Percentiles rank a stretch among this genome's conserved stretches.
Evolutionary conservation across 176 grass and related monocot species (phyloP).

Genomic region (Miscanthus lutarioriparius): DNA sequence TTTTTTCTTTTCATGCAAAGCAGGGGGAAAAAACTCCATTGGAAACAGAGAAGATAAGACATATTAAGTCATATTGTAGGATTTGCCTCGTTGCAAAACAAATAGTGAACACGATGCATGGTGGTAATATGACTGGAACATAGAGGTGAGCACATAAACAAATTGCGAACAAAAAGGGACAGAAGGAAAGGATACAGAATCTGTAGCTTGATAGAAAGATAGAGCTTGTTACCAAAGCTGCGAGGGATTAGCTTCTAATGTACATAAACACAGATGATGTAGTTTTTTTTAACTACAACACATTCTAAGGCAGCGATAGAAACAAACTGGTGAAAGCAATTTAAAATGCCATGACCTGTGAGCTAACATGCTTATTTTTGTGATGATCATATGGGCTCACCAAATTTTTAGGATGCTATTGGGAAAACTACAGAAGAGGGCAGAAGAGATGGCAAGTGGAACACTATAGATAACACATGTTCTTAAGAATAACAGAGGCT

Average conservation of each 20-base stretch:
- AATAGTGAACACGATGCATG: neutral
- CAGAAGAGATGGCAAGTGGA: neutral
- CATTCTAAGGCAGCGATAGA: conserved; percentile 8
- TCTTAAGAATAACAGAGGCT: neutral
- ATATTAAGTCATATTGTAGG: neutral
- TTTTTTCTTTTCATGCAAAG: neutral
- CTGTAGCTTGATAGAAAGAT: neutral
- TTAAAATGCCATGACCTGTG: neutral
- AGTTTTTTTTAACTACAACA: neutral
- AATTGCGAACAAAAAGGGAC: conserved; percentile 4
- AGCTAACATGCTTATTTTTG: neutral
- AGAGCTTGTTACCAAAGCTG: neutral
- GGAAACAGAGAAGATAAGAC: neutral
- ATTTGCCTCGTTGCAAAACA: neutral
- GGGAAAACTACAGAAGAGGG: neutral
- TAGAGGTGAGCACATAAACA: neutral
- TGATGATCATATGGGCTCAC: neutral
- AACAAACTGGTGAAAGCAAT: neutral
- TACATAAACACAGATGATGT: neutral
- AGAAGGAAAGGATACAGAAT: neutral
- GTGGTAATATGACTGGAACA: neutral
- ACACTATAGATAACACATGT: neutral
- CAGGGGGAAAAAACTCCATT: neutral
- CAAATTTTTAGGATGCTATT: neutral
- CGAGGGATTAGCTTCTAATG: neutral